phyloP scores from a whole-genome alignment of 176 grass and related monocot species.

The Eleusine indica region DNA sequence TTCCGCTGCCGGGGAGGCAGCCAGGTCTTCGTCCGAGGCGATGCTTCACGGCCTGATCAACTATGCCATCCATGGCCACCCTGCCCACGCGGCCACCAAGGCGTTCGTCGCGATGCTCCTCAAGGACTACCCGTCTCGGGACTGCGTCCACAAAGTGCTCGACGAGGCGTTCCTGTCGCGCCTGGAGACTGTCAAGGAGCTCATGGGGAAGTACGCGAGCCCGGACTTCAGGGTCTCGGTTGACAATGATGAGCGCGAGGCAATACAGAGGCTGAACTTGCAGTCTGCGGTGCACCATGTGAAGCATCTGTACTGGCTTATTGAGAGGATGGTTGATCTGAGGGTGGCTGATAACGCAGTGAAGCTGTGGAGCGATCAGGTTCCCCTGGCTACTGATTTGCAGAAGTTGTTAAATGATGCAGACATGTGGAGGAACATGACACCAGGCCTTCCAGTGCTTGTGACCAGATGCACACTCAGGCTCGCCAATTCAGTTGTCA shows the following conservation, averaged over 20 bases:
- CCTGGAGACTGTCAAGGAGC: slow-evolving; percentile 76
- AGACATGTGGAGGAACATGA: slow-evolving; percentile 85
- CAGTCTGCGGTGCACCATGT: slow-evolving; percentile 68
- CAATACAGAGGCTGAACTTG: slow-evolving; percentile 77
- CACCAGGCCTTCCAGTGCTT: slow-evolving; percentile 73
- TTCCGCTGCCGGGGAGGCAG: not conserved
- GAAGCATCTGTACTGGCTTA: slow-evolving; percentile 78
- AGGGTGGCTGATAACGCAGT: slow-evolving; percentile 63
- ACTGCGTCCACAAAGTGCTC: slow-evolving; percentile 69
- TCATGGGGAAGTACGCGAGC: slow-evolving; percentile 86
- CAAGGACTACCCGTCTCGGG: slow-evolving; percentile 65
- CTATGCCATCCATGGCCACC: slow-evolving; percentile 71
- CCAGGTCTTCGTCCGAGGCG: slow-evolving; percentile 17
- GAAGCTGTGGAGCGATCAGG: slow-evolving; percentile 75
- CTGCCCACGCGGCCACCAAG: slow-evolving; percentile 62
- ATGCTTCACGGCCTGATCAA: slow-evolving; percentile 79
- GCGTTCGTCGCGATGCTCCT: slow-evolving; percentile 88
- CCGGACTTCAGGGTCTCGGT: slow-evolving; percentile 67
- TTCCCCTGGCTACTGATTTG: slow-evolving; percentile 62
- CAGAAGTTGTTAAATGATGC: slow-evolving; percentile 77
- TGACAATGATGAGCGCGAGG: slow-evolving; percentile 83
- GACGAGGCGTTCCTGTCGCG: slow-evolving; percentile 61
- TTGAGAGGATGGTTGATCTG: slow-evolving; percentile 93
- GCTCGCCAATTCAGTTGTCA: slow-evolving; percentile 66
- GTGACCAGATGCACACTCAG: slow-evolving; percentile 69